A percentile compares a stretch with the other conserved stretches of the same genome.
Evolutionary conservation across 148 eudicot genomes (phyloP).

Genomic region (Pharnaceum exiguum): DNA sequence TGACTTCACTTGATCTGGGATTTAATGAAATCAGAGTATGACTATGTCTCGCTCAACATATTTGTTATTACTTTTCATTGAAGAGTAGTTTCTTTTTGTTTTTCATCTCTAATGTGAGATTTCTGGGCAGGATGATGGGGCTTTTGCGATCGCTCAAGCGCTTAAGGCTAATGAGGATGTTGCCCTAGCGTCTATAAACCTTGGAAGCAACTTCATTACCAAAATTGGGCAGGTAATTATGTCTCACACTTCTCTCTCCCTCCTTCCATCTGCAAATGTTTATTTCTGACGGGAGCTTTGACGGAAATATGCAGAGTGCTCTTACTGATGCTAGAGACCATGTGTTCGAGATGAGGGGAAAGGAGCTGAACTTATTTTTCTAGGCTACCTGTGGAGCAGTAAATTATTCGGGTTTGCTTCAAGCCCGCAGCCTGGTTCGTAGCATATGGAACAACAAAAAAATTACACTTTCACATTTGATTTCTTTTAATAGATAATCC

Average conservation of each 20-base stretch:
- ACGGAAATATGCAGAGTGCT: conserved; percentile 58
- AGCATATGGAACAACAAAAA: background rate
- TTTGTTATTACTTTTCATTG: background rate
- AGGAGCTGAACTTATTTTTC: conserved; percentile 60
- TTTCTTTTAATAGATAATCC: background rate
- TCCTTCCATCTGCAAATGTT: background rate
- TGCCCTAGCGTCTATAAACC: conserved; percentile 68
- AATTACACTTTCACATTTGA: background rate
- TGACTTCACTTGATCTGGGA: conserved; percentile 75
- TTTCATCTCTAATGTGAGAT: background rate
- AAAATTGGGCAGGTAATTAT: conserved; percentile 83
- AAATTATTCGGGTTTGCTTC: background rate
- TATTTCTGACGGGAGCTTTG: background rate
- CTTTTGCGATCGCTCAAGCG: conserved; percentile 94
- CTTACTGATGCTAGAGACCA: conserved; percentile 90
- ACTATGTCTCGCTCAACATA: background rate
- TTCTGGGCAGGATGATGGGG: conserved; percentile 70
- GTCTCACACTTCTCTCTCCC: background rate
- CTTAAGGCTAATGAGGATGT: conserved; percentile 92
- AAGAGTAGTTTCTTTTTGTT: background rate
- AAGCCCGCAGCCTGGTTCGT: background rate
- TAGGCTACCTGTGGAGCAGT: conserved; percentile 15
- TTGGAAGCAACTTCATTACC: conserved; percentile 75
- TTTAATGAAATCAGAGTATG: conserved; percentile 90
- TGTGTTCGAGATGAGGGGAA: conserved; percentile 87